Percentiles rank a stretch among this genome's conserved stretches.
Evolutionary conservation across 345 rosid species (phyloP).

Genomic region (Sonneratia alba): DNA sequence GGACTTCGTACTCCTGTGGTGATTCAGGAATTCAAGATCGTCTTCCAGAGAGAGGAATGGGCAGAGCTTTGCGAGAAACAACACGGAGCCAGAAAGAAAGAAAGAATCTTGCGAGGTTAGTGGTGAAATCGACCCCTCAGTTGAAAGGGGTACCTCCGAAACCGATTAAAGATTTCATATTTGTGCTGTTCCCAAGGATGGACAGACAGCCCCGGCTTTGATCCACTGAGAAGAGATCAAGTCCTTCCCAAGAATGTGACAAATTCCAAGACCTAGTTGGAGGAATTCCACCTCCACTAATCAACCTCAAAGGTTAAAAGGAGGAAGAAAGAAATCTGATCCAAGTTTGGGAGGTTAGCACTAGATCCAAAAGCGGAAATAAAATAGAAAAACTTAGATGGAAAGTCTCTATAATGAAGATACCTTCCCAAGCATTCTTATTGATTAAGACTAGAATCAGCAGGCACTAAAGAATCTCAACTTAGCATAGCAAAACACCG

Average conservation of each 20-base stretch:
- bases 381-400: neutral
- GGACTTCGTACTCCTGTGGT: neutral
- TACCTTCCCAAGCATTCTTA: no score
- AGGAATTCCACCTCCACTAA: neutral
- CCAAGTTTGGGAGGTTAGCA: neutral
- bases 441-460: no score
- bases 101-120: neutral
- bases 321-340: constrained; percentile 1
- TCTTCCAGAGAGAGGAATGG: neutral
- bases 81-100: neutral
- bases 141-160: neutral
- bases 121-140: neutral
- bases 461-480: no score
- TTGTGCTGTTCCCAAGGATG: neutral
- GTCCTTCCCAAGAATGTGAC: neutral
- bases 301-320: neutral
- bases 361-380: neutral
- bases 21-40: neutral
- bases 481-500: no score
- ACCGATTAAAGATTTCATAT: neutral
- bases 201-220: neutral
- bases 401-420: neutral
- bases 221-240: neutral
- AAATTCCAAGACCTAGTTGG: neutral
- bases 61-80: neutral